A percentile compares a stretch with the other conserved stretches of the same genome.
phyloP scores from a whole-genome alignment of 1,284 basidiomycete species.

The Mycosarcoma mackinlayi region DNA sequence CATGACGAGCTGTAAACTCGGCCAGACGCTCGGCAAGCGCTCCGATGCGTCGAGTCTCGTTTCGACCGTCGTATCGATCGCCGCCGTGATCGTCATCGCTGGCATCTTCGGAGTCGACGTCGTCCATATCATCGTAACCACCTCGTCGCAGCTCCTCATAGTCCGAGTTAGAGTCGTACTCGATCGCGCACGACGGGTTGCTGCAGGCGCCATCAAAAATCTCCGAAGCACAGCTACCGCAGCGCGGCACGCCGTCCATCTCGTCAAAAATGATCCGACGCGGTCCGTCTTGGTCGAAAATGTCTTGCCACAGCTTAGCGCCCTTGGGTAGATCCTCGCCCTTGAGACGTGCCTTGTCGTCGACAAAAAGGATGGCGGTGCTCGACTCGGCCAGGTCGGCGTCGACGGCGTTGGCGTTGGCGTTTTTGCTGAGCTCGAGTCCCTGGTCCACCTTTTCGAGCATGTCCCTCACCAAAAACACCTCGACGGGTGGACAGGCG shows the following conservation, averaged over 20 bases:
- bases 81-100: conserved; percentile 9
- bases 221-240: conserved; percentile 59
- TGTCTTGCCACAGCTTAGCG: conserved; percentile 47
- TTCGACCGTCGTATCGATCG: neutral
- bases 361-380: conserved; percentile 23
- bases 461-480: conserved; percentile 59
- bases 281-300: conserved; percentile 43
- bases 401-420: conserved; percentile 25
- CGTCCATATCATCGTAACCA: conserved; percentile 25
- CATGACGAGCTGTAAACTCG: conserved; percentile 29
- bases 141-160: conserved; percentile 18
- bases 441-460: conserved; percentile 49
- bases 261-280: conserved; percentile 58
- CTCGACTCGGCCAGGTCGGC: conserved; percentile 27
- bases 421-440: conserved; percentile 23
- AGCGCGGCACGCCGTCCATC: conserved; percentile 57
- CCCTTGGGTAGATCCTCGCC: conserved; percentile 49
- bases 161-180: conserved; percentile 42
- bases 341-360: conserved; percentile 32
- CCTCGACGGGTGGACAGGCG: conserved; percentile 54
- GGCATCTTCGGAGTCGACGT: conserved; percentile 13
- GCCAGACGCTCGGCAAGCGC: conserved; percentile 8
- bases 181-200: conserved; percentile 52
- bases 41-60: conserved; percentile 2
- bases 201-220: conserved; percentile 58